A percentile compares a stretch with the other conserved stretches of the same genome.
Evolutionary conservation across 2,329 filamentous ascomycete species (phyloP).

Genomic region (Plectosphaerella cucumerina): DNA sequence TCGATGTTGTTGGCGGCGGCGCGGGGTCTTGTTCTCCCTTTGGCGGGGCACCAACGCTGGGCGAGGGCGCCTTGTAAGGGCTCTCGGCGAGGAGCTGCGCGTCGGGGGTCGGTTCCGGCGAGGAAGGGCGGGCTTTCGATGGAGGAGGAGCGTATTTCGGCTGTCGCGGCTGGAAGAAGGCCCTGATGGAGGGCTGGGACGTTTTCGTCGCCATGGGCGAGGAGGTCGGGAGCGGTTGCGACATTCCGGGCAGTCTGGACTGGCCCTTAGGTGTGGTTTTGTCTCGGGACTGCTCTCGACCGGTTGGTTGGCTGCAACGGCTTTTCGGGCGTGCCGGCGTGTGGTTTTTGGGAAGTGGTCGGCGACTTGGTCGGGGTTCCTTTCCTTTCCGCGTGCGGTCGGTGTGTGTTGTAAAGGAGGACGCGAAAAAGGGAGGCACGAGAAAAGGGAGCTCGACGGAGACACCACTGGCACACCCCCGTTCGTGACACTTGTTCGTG

Average conservation of each 20-base stretch:
- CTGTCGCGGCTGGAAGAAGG: slow-evolving; percentile 53
- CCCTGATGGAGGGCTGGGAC: slow-evolving; percentile 54
- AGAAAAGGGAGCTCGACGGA: too few relatives aligned
- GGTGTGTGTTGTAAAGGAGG: too few relatives aligned
- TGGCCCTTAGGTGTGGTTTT: neutral
- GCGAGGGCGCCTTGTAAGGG: slow-evolving; percentile 8
- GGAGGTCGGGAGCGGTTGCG: slow-evolving; percentile 25
- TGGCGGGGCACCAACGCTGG: slow-evolving; percentile 14
- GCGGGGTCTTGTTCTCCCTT: slow-evolving; percentile 1
- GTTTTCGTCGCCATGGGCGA: slow-evolving; percentile 23
- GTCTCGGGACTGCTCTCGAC: neutral
- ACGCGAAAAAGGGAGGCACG: too few relatives aligned
- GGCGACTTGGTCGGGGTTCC: too few relatives aligned
- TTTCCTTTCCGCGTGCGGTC: too few relatives aligned
- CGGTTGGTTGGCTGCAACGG: too few relatives aligned
- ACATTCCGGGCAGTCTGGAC: slow-evolving; percentile 32
- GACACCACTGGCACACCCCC: too few relatives aligned
- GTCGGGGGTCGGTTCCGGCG: slow-evolving; percentile 29
- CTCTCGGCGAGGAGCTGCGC: slow-evolving; percentile 16
- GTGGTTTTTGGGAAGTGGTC: too few relatives aligned
- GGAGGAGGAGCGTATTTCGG: slow-evolving; percentile 38
- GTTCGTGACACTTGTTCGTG: too few relatives aligned
- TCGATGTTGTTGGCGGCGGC: neutral
- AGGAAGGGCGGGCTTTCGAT: slow-evolving; percentile 15
- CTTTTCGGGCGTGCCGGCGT: too few relatives aligned